Evolutionary conservation across 2,329 filamentous ascomycete species (phyloP), one percentile per base, ranked within the genome.

Genomic region (Diaporthe aspalathi): DNA sequence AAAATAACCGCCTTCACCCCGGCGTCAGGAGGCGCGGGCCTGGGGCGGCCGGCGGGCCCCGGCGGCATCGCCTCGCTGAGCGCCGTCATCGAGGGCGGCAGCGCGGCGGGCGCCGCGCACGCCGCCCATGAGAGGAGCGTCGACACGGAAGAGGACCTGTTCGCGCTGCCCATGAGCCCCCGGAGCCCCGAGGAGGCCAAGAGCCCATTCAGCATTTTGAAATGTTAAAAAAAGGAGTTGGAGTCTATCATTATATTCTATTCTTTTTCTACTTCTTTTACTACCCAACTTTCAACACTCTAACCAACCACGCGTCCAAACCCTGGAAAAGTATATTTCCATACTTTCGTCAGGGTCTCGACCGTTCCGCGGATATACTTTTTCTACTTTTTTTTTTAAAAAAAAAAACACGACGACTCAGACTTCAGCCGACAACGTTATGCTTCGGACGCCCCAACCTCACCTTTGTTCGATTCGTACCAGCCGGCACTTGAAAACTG

Each of bases 161-260:
- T 98, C 78, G 94, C 94, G 0, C 87, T 97, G 67, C 94, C 94
- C 1, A 90, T 97, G 83, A 95, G 93, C 77, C 94, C 94, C 1
- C 87, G 94, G 65, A 95, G 93, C 76, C 94, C 94, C 0, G 94
- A 97, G 75, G 94, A 96, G 85, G 90, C 91, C 67, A 93, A 91
- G 76, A 95, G 93, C 78, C 94, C 94, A 0, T 98, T 97, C 78
- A 90, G 88, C 76, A 82, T 88, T 32, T 74, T 88, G 45, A 73
- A 71, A 38, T 73, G 69, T 47, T 73, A 38, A 38, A 60, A 49
- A 38, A 65, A 47, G n/a, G 27, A 16, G 29, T 63, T 35, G 45
- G 29, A 22, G 14, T 62, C 9, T 12, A 12, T 32, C 17, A 47
- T 47, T 22, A 11, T 29, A n/a, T 62, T 32, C 43, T 50, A 47